Evolutionary conservation across 2,329 filamentous ascomycete species (phyloP).

Genomic region (Xylaria arbuscula): DNA sequence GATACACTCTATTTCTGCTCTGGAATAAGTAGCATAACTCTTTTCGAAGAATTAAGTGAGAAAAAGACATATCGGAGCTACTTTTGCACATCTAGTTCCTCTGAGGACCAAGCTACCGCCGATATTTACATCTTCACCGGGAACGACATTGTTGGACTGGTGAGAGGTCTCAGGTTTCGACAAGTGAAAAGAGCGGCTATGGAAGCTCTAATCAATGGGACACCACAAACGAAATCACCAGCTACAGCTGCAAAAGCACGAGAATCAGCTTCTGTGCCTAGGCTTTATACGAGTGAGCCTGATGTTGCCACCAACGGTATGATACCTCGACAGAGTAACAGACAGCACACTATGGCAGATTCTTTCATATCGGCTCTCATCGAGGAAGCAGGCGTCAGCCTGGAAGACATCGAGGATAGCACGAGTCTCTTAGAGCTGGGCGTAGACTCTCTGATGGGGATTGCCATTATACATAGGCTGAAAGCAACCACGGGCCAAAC

Average conservation of each 20-base stretch:
- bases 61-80: no score
- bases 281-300: background rate
- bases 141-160: conserved; percentile 26
- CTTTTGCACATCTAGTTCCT: no score
- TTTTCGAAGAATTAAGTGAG: no score
- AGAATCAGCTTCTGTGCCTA: background rate
- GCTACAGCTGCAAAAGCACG: background rate
- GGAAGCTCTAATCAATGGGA: conserved; percentile 5
- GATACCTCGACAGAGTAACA: no score
- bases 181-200: conserved; percentile 38
- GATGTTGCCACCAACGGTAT: no score
- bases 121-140: no score
- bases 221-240: background rate
- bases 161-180: conserved; percentile 37
- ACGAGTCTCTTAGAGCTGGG: conserved; percentile 42
- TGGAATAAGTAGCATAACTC: no score
- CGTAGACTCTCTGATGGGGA: conserved; percentile 47
- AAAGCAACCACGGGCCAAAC: conserved; percentile 39
- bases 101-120: no score
- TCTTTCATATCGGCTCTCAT: conserved; percentile 39
- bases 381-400: conserved; percentile 40
- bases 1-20: no score
- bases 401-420: conserved; percentile 39
- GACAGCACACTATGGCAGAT: conserved; percentile 23
- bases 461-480: conserved; percentile 43